Percentiles rank a stretch among this genome's conserved stretches.
These are phyloP conservation scores for Cyamopsis tetragonoloba DNA, from an alignment of 306 rosid species.

Conservation along the genomic window DNA sequence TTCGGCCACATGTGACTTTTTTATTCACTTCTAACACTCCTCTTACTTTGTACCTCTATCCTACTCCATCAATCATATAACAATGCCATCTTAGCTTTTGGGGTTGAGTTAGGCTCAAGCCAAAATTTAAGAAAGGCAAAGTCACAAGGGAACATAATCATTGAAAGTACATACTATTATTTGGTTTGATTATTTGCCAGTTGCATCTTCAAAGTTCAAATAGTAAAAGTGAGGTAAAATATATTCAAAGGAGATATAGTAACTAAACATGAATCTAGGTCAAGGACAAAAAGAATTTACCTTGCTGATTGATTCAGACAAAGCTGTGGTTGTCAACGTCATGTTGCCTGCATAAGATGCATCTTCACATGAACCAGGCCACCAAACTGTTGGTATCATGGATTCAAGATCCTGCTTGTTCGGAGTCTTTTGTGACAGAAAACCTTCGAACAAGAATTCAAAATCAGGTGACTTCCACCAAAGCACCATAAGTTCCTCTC, in stretches of 20 bases:
- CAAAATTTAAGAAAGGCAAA: too few species aligned
- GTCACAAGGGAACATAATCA: not conserved
- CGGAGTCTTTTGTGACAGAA: constrained; percentile 77
- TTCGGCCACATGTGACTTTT: constrained; percentile 10
- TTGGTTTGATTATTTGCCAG: not conserved
- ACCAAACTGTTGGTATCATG: constrained; percentile 93
- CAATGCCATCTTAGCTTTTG: too few species aligned
- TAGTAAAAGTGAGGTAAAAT: not conserved
- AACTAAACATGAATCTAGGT: constrained; percentile 19
- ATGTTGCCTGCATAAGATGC: constrained; percentile 66
- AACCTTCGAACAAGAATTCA: constrained; percentile 85
- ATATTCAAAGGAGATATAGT: not conserved
- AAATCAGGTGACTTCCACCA: constrained; percentile 95
- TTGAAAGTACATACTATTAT: not conserved
- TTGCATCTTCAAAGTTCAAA: constrained; percentile 19
- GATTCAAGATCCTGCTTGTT: constrained; percentile 91
- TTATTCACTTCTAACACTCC: constrained; percentile 8
- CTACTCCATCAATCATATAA: constrained; percentile 4
- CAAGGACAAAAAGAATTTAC: constrained; percentile 36
- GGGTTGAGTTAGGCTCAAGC: too few species aligned
- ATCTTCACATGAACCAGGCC: constrained; percentile 94
- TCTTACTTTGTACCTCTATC: not conserved
- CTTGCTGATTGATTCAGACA: constrained; percentile 81
- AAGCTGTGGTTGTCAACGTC: constrained; percentile 77
- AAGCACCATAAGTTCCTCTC: constrained; percentile 83